A percentile compares a stretch with the other conserved stretches of the same genome.
Evolutionary conservation across 306 rosid species (phyloP).

Genomic region (Castanospermum australe): DNA sequence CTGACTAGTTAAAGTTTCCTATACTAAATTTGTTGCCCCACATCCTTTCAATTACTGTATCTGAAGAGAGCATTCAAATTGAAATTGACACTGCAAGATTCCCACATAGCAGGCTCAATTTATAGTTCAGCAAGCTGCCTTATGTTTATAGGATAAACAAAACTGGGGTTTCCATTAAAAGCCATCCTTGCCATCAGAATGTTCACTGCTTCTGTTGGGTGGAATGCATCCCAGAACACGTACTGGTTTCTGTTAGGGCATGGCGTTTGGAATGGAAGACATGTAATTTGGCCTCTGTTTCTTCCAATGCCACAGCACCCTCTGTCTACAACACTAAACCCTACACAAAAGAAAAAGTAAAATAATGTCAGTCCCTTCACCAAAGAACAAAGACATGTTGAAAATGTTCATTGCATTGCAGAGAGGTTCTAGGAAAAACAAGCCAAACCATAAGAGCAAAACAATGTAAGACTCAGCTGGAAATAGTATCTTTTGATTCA

Average conservation of each 20-base stretch:
- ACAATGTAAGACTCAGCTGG: neutral
- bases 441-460: neutral
- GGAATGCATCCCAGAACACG: slow-evolving; percentile 94
- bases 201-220: slow-evolving; percentile 86
- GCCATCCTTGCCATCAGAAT: slow-evolving; percentile 65
- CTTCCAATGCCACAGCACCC: slow-evolving; percentile 96
- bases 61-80: neutral
- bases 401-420: neutral
- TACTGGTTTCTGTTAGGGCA: slow-evolving; percentile 66
- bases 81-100: neutral
- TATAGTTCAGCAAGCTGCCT: slow-evolving; percentile 68
- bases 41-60: neutral
- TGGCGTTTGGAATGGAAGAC: slow-evolving; percentile 83
- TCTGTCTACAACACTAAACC: slow-evolving; percentile 49
- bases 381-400: neutral
- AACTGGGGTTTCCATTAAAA: slow-evolving; percentile 52
- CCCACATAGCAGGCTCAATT: neutral
- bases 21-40: neutral
- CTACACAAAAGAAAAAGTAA: slow-evolving; percentile 27
- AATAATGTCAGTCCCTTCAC: neutral
- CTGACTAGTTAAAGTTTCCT: neutral
- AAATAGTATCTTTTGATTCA: neutral
- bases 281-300: slow-evolving; percentile 87
- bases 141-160: slow-evolving; percentile 63
- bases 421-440: neutral